phyloP scores from a whole-genome alignment of 257 asterid genomes.

The Solanum dulcamara region DNA sequence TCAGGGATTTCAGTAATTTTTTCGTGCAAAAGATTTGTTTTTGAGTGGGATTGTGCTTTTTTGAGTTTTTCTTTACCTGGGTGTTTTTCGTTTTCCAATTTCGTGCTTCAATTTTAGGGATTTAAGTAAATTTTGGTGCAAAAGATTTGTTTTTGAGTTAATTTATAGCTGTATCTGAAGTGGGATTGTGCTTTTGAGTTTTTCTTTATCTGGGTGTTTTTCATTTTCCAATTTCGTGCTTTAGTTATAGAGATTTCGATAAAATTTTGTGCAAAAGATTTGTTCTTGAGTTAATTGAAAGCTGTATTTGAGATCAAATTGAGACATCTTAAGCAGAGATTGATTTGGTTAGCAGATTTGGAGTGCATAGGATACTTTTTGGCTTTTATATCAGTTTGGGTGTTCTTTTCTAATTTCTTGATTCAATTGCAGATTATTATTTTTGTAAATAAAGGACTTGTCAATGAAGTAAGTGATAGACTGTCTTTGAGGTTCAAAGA shows the following conservation, averaged over 20 bases:
- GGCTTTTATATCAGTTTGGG: not conserved
- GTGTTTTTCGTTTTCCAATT: not conserved
- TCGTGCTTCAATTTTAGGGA: not conserved
- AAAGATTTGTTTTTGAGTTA: not conserved
- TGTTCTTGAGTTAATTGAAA: not conserved
- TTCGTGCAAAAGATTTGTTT: not conserved
- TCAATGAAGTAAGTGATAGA: slow-evolving; percentile 17
- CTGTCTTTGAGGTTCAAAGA: not conserved
- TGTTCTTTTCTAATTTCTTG: not conserved
- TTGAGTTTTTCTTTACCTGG: not conserved
- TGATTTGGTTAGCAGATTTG: not conserved
- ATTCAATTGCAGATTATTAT: not conserved
- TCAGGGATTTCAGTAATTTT: not conserved
- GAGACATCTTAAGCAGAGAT: not conserved
- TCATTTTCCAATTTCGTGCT: not conserved
- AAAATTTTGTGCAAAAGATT: not conserved
- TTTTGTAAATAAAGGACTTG: not conserved
- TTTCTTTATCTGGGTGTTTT: not conserved
- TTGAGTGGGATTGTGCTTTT: not conserved
- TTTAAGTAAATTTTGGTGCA: not conserved
- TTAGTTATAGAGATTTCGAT: not conserved
- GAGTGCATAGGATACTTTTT: not conserved
- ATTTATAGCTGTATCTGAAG: not conserved
- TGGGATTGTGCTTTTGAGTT: not conserved
- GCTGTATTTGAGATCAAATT: not conserved